Evolutionary conservation across 768 basidiomycete genomes (phyloP).

Genomic region (Suillus weaverae): DNA sequence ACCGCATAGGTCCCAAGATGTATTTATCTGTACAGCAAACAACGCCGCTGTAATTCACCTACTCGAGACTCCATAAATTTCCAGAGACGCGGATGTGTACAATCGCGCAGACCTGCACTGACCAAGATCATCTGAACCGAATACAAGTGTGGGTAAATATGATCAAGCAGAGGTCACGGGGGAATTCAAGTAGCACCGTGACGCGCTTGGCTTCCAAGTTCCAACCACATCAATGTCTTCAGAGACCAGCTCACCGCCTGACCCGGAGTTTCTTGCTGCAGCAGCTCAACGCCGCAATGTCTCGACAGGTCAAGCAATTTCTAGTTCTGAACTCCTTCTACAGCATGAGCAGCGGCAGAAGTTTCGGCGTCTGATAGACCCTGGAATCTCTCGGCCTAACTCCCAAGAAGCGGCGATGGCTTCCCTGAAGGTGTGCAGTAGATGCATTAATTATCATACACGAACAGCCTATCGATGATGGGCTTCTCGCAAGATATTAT

Average conservation of each 20-base stretch:
- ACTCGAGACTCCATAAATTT: no score
- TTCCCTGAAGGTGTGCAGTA: constrained; percentile 56
- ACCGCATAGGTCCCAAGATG: no score
- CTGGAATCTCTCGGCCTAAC: constrained; percentile 75
- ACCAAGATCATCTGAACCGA: neutral
- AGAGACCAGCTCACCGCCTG: constrained; percentile 14
- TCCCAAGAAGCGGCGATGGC: constrained; percentile 56
- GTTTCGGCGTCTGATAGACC: constrained; percentile 77
- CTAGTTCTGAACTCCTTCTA: constrained; percentile 25
- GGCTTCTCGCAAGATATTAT: constrained; percentile 50
- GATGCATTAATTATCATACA: constrained; percentile 8
- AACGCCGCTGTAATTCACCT: no score
- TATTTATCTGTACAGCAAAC: no score
- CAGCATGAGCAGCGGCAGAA: constrained; percentile 69
- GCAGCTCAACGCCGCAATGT: constrained; percentile 28
- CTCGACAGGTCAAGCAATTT: neutral
- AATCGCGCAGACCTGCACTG: neutral
- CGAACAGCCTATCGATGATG: constrained; percentile 4
- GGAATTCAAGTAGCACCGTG: neutral
- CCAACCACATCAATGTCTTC: neutral
- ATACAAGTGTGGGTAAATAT: neutral
- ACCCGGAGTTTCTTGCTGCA: constrained; percentile 26
- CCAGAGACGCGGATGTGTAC: no score
- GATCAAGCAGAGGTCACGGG: neutral
- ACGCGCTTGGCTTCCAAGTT: neutral